Base-by-base conservation (phyloP, 768 basidiomycete species). In the Daedaleopsis sinensis region DNA sequence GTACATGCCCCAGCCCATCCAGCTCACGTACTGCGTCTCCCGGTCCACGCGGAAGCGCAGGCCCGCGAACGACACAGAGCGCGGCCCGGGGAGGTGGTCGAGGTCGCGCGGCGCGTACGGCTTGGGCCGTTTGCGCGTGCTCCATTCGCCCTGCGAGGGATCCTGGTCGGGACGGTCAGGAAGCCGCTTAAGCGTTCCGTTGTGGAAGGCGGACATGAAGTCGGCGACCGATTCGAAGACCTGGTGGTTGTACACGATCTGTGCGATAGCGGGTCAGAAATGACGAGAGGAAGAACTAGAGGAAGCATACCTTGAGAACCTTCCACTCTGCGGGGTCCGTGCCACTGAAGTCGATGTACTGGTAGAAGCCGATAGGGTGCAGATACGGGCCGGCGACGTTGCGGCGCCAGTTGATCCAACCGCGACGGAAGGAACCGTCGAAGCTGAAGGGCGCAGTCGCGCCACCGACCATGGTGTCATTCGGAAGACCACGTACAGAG, bases 1-100 rank as follows among this genome's bases (percentile, higher is more conserved):
- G 62, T 82, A 87, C 71, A 87, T 57, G 0, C 78, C 76, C 85
- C 85, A 88, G 2, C 84, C 84, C 84, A 89, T 84, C 87, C 87
- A 89, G 48, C 78, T 83, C n/a, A 89, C 71, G 62, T 82, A 87
- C 63, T 84, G 78, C 47, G 74, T 72, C 39, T 77, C 76, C 23
- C 67, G 67, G 65, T 89, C 83, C 1, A 88, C 81, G 43, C 84
- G 74, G 68, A 82, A 88, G 4, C 87, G 77, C 61, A 82, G 68
- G 0, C 88, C 87, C 9, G 80, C 80, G 70, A 88, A 88, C 1
- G 81, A 80, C 0, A 89, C 84, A 0, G 80, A 79, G 43, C 88
- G 81, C 32, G 88, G 88, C 5, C 88, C 88, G 3, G 87, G 83
- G 36, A 83, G 80, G 55, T 86, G 73, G 61, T 88, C 88, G n/a